Conservation (phyloP, 2,329 filamentous ascomycete genomes). For the Verruconis gallopava region DNA sequence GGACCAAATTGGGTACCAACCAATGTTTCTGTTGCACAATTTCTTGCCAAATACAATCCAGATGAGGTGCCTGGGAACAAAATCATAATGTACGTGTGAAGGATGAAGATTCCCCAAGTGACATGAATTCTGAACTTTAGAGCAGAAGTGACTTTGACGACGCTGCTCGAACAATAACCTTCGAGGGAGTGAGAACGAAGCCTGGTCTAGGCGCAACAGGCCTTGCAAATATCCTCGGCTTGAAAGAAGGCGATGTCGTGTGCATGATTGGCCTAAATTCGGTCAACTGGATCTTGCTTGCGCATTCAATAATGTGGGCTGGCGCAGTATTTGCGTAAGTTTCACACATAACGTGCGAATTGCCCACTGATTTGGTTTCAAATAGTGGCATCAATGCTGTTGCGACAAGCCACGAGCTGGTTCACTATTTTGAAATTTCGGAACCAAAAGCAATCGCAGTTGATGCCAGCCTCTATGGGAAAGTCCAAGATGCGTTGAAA, state of each 20-base stretch:
- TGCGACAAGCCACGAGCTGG: conserved; percentile 3
- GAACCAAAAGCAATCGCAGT: conserved; percentile 3
- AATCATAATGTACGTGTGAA: too few relatives aligned
- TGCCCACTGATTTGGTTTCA: too few relatives aligned
- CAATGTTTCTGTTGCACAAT: conserved; percentile 3
- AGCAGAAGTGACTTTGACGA: conserved; percentile 6
- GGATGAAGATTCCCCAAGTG: too few relatives aligned
- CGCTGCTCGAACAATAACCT: background rate
- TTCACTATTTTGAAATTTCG: conserved; percentile 4
- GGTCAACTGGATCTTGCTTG: conserved; percentile 3
- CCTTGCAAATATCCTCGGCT: background rate
- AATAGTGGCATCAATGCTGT: conserved; percentile 2
- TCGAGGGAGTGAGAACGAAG: background rate
- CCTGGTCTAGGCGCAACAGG: background rate
- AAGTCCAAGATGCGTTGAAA: background rate
- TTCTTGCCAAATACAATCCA: conserved; percentile 2
- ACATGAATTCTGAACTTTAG: too few relatives aligned
- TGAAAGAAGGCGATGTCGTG: conserved; percentile 7
- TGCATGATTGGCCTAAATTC: conserved; percentile 2
- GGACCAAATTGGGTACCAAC: background rate
- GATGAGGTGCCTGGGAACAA: conserved; percentile 6
- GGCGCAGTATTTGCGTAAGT: conserved; percentile 3
- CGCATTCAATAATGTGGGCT: conserved; percentile 7
- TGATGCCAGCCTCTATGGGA: background rate
- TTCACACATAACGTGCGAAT: too few relatives aligned